Percentiles rank a stretch among this genome's conserved stretches.
phyloP scores from a whole-genome alignment of 116 monocot genomes.

The Posidonia oceanica region DNA sequence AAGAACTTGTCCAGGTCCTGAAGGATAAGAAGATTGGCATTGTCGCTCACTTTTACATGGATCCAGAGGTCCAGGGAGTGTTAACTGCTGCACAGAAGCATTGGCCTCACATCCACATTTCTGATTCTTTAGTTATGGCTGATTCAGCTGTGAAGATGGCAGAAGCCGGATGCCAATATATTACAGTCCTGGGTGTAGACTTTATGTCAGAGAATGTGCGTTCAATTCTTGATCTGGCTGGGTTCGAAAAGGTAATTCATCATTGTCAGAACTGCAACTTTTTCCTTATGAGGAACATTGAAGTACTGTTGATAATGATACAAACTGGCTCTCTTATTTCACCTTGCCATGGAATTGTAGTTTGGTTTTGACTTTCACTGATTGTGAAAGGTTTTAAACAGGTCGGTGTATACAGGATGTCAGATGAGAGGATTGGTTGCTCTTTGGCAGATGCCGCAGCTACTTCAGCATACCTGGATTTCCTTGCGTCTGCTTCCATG shows the following conservation, averaged over 20 bases:
- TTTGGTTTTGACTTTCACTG: neutral
- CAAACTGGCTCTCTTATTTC: neutral
- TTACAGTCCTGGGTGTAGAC: conserved; percentile 87
- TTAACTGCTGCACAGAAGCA: conserved; percentile 81
- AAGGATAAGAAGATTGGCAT: conserved; percentile 92
- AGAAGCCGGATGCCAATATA: conserved; percentile 83
- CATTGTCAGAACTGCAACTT: neutral
- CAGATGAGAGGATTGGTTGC: conserved; percentile 86
- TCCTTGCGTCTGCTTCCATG: conserved; percentile 58
- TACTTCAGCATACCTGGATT: conserved; percentile 55
- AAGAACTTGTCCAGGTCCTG: conserved; percentile 65
- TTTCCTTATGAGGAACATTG: neutral
- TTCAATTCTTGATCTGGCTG: conserved; percentile 95
- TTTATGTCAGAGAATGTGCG: conserved; percentile 99
- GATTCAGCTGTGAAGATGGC: conserved; percentile 94
- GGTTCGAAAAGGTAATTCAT: conserved; percentile 57
- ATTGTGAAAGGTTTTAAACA: conserved; percentile 7
- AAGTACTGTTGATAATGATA: neutral
- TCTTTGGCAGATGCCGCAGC: conserved; percentile 71
- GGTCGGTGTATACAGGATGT: conserved; percentile 97
- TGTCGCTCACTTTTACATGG: conserved; percentile 98
- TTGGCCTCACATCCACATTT: conserved; percentile 94
- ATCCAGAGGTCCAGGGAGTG: conserved; percentile 95
- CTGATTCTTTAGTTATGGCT: conserved; percentile 97
- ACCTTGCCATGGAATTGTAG: neutral